Percentiles rank a stretch among this genome's conserved stretches.
phyloP scores from a whole-genome alignment of 73 alveolate genomes.

The Uronychia binucleata region DNA sequence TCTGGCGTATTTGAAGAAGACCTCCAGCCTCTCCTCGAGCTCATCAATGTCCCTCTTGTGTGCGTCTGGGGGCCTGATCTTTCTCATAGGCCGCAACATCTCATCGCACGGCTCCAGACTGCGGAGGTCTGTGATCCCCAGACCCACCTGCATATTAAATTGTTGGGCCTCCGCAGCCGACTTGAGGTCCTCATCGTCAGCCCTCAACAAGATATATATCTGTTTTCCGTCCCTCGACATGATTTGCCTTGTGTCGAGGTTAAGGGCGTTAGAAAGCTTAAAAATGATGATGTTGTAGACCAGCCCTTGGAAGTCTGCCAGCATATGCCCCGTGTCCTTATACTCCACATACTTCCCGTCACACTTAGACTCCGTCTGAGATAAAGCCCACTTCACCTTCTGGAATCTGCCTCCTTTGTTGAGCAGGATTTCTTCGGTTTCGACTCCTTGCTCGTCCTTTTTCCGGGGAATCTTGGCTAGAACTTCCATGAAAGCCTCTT shows the following conservation, averaged over 20 bases:
- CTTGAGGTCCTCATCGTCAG: conserved; percentile 24
- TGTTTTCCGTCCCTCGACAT: conserved; percentile 7
- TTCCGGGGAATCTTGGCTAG: background rate
- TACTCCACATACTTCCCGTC: background rate
- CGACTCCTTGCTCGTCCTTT: background rate
- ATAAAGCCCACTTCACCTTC: background rate
- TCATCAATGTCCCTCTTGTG: background rate
- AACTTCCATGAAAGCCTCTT: background rate
- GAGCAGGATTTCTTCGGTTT: background rate
- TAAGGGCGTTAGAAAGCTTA: background rate
- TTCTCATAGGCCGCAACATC: conserved; percentile 23
- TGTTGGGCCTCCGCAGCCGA: conserved; percentile 34
- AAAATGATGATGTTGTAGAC: background rate
- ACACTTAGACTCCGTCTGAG: background rate
- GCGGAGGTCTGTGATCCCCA: conserved; percentile 35
- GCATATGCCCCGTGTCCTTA: background rate
- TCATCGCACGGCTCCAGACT: conserved; percentile 46
- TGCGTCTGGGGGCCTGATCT: background rate
- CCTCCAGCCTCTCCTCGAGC: background rate
- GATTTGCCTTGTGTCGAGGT: background rate
- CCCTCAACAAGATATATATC: conserved; percentile 24
- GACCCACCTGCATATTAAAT: conserved; percentile 22
- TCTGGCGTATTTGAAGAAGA: background rate
- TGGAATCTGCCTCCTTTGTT: background rate
- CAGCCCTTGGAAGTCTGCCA: background rate